phyloP scores from a whole-genome alignment of 345 rosid species.

The Brassica napus region DNA sequence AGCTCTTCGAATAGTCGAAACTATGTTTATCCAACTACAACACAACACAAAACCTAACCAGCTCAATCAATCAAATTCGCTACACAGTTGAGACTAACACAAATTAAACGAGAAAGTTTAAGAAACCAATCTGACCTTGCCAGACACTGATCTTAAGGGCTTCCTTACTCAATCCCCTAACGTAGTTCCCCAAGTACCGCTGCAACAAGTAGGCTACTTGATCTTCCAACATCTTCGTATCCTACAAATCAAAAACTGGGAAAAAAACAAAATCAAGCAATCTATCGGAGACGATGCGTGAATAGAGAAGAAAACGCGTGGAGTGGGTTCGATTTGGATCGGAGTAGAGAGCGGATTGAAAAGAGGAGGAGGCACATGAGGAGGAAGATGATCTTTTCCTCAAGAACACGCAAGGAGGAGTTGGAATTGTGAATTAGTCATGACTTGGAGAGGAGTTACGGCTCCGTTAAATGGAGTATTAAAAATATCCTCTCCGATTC shows the following conservation, averaged over 20 bases:
- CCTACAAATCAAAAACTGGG: slow-evolving; percentile 13
- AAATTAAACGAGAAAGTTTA: neutral
- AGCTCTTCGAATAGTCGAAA: slow-evolving; percentile 11
- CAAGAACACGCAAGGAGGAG: slow-evolving; percentile 42
- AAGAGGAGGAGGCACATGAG: slow-evolving; percentile 11
- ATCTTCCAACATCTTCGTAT: slow-evolving; percentile 89
- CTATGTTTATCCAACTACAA: neutral
- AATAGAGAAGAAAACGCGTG: slow-evolving; percentile 5
- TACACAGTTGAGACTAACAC: too few relatives aligned
- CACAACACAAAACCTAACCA: neutral
- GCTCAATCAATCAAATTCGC: neutral
- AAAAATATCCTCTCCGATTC: slow-evolving; percentile 14
- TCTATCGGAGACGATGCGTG: slow-evolving; percentile 6
- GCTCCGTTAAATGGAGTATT: neutral
- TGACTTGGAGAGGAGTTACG: slow-evolving; percentile 37
- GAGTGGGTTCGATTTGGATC: slow-evolving; percentile 12
- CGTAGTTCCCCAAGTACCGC: slow-evolving; percentile 87
- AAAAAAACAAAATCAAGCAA: slow-evolving; percentile 9
- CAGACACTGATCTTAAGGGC: slow-evolving; percentile 98
- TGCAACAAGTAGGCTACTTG: slow-evolving; percentile 90
- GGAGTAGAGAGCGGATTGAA: slow-evolving; percentile 21
- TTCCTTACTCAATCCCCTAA: slow-evolving; percentile 83
- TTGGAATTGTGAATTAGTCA: slow-evolving; percentile 32
- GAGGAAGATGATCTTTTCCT: slow-evolving; percentile 24
- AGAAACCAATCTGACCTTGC: slow-evolving; percentile 55